Base-by-base conservation (phyloP, 331 rosid genomes). In the Pyrus hybrid region DNA sequence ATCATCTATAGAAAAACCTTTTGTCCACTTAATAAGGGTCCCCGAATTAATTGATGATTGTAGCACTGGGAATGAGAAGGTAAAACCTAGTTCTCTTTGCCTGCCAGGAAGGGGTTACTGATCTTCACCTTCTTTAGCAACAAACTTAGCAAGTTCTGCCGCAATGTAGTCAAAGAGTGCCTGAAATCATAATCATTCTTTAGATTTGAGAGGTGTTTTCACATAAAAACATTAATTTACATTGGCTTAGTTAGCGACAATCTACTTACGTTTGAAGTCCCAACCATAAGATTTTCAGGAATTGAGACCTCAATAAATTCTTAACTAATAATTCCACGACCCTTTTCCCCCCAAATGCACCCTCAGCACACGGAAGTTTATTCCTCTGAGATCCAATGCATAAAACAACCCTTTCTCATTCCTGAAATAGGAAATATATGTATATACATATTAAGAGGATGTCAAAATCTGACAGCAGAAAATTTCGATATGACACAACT, bases 351-450 rank as follows among this genome's bases (percentile, higher is more conserved):
- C 89, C 74, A 85, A 68, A 17, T 85, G 89, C 67, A 85, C 89
- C 43, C 86, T 80, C 76, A 85, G 11, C 53, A 85, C 89, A 26
- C 89, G 86, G 60, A 85, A 85, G 73, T 85, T 82, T 71, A 85
- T 85, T 45, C 89, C 89, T 7, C 89, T 86, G 45, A 85, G 89
- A 62, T 85, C 89, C 76, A 85, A 68, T 13, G 89, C 89, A 80
- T 85, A 85, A 75, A 82, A 85, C 77, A 85, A 56, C 66, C 89
- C 89, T 12, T 80, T 77, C 77, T 85, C 86, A 65, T 82, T 68
- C 72, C 89, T 85, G 54, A 58, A 3, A 63, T 25, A 33, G 23
- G 43, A 58, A 72, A 63, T 49, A 70, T 14, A 41, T 41, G 0
- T 11, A 41, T 41, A 41, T 64, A 64, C 7, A 30, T 29, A 41